Evolutionary conservation across 441 rosid genomes (phyloP), one percentile per base, ranked within the genome.

Genomic region (Eutrema salsugineum): DNA sequence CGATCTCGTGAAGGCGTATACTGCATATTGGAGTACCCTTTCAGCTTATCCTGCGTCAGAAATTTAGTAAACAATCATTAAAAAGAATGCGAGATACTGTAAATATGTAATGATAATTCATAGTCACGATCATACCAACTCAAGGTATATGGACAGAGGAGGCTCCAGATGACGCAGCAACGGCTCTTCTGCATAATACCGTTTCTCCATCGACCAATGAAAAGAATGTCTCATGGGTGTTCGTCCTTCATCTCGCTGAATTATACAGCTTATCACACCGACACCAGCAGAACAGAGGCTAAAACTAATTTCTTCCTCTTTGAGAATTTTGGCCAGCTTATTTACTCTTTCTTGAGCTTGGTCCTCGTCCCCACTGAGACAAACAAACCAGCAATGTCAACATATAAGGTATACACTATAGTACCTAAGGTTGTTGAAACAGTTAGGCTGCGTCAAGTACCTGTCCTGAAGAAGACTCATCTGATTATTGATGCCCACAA

Each of bases 401-500:
- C 78, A 62, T 16, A 68, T 66, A 71, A 76, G 65, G 59, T 15
- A 48, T 20, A 58, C 40, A 51, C 15, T 46, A 24, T 63, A 15
- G 54, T 20, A 63, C 33, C 56, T 19, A 58, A 59, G 59, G 32
- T 44, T 47, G 62, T 33, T 39, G 16, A 27, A 50, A 46, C 16
- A 2, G 33, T 46, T 36, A 42, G 22, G 62, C 40, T 24, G 46
- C 60, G 58, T 44, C 24, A 42, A 17, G 42, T 88, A 96, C 99
- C 99, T 94, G 78, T 96, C 99, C 82, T 94, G 99, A 78, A 96
- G 99, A 58, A 85, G 85, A 71, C 98, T 94, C 99, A 91, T 96
- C 84, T 87, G 99, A 77, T 94, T 94, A 83, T 96, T 94, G 81
- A 88, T 89, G 63, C 99, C 99, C 61, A 80, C 98, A 81, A 96